Percentiles rank a stretch among this genome's conserved stretches.
These are phyloP conservation scores for Lophiotrema nucula DNA, from an alignment of 495 filamentous ascomycete species.

Conservation along the genomic window DNA sequence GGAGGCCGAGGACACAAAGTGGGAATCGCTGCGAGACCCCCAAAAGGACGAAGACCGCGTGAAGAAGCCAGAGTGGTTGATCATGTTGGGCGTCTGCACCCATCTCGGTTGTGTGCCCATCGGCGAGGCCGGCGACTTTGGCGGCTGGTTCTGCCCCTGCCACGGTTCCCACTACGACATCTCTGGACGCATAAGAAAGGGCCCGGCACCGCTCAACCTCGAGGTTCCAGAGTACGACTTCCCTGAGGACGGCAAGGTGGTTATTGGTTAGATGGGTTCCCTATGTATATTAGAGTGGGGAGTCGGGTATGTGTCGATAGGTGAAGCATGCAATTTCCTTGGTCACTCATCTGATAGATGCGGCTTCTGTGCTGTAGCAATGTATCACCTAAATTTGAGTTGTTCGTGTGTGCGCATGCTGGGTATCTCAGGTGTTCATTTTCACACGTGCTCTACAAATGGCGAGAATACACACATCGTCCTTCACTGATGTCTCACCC, in stretches of 20 bases:
- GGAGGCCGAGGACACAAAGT: constrained; percentile 55
- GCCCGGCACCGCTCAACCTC: constrained; percentile 93
- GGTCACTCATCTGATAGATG: constrained; percentile 8
- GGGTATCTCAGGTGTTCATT: no score
- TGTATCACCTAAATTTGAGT: constrained; percentile 14
- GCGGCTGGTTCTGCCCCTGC: constrained; percentile 99
- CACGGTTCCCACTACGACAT: constrained; percentile 99
- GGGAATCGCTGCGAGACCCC: constrained; percentile 82
- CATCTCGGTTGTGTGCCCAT: constrained; percentile 99
- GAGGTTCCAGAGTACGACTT: constrained; percentile 85
- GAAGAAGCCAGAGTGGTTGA: constrained; percentile 96
- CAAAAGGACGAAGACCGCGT: constrained; percentile 88
- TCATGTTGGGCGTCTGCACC: constrained; percentile 99
- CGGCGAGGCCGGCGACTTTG: constrained; percentile 95
- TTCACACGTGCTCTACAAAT: no score
- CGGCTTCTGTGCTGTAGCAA: constrained; percentile 19
- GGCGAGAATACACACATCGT: no score
- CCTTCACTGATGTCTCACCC: no score
- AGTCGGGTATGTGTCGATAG: constrained; percentile 16
- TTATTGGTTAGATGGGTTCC: constrained; percentile 43
- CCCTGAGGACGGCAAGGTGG: constrained; percentile 41
- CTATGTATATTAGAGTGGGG: constrained; percentile 23
- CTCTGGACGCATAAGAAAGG: constrained; percentile 92
- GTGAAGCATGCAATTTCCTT: constrained; percentile 14
- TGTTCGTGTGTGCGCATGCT: neutral